Conservation (phyloP, 306 rosid genomes). For the Luffa acutangula region DNA sequence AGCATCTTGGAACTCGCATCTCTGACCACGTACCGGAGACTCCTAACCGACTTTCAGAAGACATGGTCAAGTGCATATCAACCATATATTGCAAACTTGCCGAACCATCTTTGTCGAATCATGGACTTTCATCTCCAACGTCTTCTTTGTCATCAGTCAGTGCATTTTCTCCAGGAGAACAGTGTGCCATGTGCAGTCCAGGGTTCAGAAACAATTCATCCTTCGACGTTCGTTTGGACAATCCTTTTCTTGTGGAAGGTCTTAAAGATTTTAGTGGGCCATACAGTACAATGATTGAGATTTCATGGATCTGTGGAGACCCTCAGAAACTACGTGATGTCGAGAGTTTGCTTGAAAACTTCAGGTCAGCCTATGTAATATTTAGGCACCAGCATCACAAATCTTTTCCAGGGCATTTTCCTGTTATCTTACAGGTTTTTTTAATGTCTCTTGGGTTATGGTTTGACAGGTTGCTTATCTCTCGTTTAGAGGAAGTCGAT, state of each 20-base stretch:
- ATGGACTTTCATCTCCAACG: conserved; percentile 69
- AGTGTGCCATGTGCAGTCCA: conserved; percentile 75
- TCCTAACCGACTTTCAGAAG: conserved; percentile 79
- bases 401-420: background rate
- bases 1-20: conserved; percentile 84
- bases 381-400: too few species aligned
- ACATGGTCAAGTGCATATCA: conserved; percentile 90
- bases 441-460: conserved; percentile 10
- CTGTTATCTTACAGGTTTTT: background rate
- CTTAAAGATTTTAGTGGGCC: conserved; percentile 92
- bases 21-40: conserved; percentile 68
- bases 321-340: conserved; percentile 49
- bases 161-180: conserved; percentile 66
- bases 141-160: conserved; percentile 70
- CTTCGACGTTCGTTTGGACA: conserved; percentile 67
- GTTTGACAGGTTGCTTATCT: conserved; percentile 58
- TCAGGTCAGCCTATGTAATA: conserved; percentile 47
- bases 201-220: conserved; percentile 57
- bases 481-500: conserved; percentile 63
- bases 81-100: conserved; percentile 76
- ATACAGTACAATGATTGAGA: conserved; percentile 92
- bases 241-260: conserved; percentile 84
- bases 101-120: conserved; percentile 52
- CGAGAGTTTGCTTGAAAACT: conserved; percentile 62
- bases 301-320: conserved; percentile 68